Conservation (phyloP, 805 yeast species). For the Saccharomyces eubayanus region DNA sequence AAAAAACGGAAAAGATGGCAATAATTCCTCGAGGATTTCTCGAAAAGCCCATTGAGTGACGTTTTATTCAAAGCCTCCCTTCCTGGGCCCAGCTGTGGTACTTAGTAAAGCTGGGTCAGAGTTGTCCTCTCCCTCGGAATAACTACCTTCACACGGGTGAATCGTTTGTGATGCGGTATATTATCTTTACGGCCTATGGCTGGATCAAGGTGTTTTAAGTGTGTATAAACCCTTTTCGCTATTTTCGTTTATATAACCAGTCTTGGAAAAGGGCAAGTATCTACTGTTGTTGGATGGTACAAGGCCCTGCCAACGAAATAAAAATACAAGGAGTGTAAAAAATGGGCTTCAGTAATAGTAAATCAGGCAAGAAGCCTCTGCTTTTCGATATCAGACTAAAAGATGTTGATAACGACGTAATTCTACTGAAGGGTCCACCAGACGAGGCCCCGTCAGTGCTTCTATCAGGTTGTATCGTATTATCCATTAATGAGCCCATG, state of each 20-base stretch:
- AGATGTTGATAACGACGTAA: constrained; percentile 66
- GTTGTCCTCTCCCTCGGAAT: background rate
- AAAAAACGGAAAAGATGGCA: background rate
- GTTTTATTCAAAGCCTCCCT: background rate
- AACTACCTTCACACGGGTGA: background rate
- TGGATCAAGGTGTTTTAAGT: background rate
- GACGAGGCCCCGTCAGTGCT: constrained; percentile 70
- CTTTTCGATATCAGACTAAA: constrained; percentile 49
- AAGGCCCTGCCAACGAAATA: background rate
- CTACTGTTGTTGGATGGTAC: background rate
- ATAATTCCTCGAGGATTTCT: background rate
- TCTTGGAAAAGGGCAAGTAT: background rate
- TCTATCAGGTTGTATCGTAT: constrained; percentile 67
- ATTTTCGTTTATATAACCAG: background rate
- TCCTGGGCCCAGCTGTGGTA: background rate
- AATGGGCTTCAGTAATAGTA: constrained; percentile 6
- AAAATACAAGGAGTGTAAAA: background rate
- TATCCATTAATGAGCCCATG: constrained; percentile 69
- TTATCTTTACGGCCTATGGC: background rate
- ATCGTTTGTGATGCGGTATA: background rate
- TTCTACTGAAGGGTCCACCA: constrained; percentile 71
- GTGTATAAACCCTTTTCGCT: background rate
- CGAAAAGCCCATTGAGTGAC: background rate
- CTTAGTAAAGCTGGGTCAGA: background rate
- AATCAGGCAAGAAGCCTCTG: constrained; percentile 25